These are phyloP conservation scores for Boletus bicolor DNA, from an alignment of 768 basidiomycete species.

Conservation along the genomic window DNA sequence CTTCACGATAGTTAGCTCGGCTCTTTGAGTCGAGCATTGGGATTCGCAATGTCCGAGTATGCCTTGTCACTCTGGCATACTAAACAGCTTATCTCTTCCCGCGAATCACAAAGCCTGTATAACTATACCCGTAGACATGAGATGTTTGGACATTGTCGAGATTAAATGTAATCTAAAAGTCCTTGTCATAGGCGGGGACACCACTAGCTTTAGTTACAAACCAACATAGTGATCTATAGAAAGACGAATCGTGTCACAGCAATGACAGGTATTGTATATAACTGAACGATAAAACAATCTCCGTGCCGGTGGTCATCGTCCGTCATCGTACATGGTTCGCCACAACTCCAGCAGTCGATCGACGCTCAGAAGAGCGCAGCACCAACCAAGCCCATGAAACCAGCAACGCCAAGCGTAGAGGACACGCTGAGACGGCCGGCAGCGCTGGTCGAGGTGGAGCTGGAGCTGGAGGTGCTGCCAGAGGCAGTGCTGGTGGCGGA, in stretches of 20 bases:
- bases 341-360: neutral
- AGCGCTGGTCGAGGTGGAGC: slow-evolving; percentile 29
- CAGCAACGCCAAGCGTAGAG: slow-evolving; percentile 43
- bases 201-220: slow-evolving; percentile 17
- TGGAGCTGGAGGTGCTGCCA: slow-evolving; percentile 22
- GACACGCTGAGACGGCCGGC: slow-evolving; percentile 30
- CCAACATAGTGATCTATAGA: slow-evolving; percentile 10
- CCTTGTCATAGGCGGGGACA: slow-evolving; percentile 8
- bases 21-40: too few relatives aligned
- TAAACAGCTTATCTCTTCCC: too few relatives aligned
- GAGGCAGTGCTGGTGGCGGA: slow-evolving; percentile 21
- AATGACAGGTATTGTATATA: slow-evolving; percentile 18
- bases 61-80: too few relatives aligned
- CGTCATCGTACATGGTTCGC: slow-evolving; percentile 10
- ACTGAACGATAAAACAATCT: slow-evolving; percentile 13
- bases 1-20: too few relatives aligned
- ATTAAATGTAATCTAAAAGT: neutral
- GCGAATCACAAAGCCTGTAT: too few relatives aligned
- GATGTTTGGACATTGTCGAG: neutral
- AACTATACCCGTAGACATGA: neutral
- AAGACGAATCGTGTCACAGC: slow-evolving; percentile 10
- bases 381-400: slow-evolving; percentile 50
- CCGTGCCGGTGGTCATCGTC: slow-evolving; percentile 14
- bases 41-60: too few relatives aligned
- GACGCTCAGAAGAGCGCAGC: slow-evolving; percentile 42